Evolutionary conservation across 108 stramenopile genomes (phyloP).

Genomic region (Nitzschia palea): DNA sequence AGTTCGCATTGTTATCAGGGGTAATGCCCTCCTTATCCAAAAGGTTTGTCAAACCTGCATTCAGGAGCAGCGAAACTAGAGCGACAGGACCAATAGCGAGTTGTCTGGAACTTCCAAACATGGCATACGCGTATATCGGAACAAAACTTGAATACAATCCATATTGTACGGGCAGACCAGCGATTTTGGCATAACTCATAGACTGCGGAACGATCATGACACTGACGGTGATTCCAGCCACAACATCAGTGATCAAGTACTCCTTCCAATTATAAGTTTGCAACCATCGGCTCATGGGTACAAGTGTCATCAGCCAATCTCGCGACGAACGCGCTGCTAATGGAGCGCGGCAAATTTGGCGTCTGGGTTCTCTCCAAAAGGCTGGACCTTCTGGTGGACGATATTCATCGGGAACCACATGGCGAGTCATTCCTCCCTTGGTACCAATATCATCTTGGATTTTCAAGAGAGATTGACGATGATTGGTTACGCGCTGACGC

Average conservation of each 20-base stretch:
- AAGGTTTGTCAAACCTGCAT: slow-evolving; percentile 34
- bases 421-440: background rate
- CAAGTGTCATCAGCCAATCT: slow-evolving; percentile 15
- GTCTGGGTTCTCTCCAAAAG: no score
- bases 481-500: slow-evolving; percentile 7
- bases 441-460: slow-evolving; percentile 2
- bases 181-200: slow-evolving; percentile 88
- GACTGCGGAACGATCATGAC: slow-evolving; percentile 89
- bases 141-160: slow-evolving; percentile 85
- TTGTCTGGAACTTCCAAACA: slow-evolving; percentile 81
- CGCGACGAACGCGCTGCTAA: background rate
- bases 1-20: slow-evolving; percentile 24
- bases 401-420: background rate
- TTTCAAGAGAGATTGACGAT: slow-evolving; percentile 5
- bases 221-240: slow-evolving; percentile 75
- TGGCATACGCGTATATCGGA: slow-evolving; percentile 72
- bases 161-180: slow-evolving; percentile 83
- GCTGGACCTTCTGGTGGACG: no score
- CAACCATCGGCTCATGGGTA: slow-evolving; percentile 33
- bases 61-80: slow-evolving; percentile 55
- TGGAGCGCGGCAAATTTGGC: no score
- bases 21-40: slow-evolving; percentile 26
- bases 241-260: slow-evolving; percentile 30
- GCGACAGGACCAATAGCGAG: slow-evolving; percentile 88
- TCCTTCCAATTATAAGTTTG: slow-evolving; percentile 20